Evolutionary conservation across 176 grass and related monocot species (phyloP), one percentile per base, ranked within the genome.

Genomic region (Elymus sibiricus): DNA sequence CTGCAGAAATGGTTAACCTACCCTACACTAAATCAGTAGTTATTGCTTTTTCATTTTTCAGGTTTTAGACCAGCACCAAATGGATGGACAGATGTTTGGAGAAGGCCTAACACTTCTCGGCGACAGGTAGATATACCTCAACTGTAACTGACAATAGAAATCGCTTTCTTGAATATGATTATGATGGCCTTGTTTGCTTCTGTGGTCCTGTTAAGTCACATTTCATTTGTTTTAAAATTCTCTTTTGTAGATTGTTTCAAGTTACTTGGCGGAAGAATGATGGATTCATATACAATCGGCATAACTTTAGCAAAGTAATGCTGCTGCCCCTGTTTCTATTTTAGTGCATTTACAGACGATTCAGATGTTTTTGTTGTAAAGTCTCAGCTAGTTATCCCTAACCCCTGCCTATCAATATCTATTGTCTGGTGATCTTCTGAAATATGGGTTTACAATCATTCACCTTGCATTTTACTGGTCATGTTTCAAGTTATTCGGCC

Each of bases 71-170:
- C 79, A 90, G 6, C 79, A 89, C 39, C 35, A 84, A 83, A 95
- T 98, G 88, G 95, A 90, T 14, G 95, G 89, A n/a, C 47, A 24
- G 31, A 85, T 95, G 44, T 95, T 98, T 86, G 92, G 92, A 42
- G 95, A 98, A 95, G 95, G 95, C 56, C 77, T 98, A 14, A 93
- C 95, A 7, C 91, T 93, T 86, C 87, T 98, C 9, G 89, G 85
- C 25, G 82, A 95, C 88, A 98, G 87, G 95, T 98, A 64, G 64
- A 40, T 75, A 86, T 62, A 86, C 17, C 47, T 76, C 44, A 55
- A 87, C n/a, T 49, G 24, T 5, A 63, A 24, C 69, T 32, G 49
- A 11, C 2, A 16, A 39, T 2, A 53, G 22, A 22, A 47, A 53
- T 37, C 17, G 6, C 38, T 38, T 86, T 72, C 65, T 43, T 61